phyloP scores from a whole-genome alignment of 805 yeast genomes.

The Ogataea angusta region DNA sequence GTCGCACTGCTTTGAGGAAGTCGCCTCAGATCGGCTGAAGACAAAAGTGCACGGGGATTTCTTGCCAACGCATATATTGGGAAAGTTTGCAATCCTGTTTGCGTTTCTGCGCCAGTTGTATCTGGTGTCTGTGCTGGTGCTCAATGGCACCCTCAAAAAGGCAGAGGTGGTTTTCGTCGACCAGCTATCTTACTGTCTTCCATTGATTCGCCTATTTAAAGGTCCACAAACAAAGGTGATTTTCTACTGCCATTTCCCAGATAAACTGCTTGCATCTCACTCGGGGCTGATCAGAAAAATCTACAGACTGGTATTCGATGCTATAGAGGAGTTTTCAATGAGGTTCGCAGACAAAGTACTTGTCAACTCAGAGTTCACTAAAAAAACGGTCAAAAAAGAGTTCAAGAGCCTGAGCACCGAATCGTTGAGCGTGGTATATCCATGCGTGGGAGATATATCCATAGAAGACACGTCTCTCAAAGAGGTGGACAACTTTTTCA shows the following conservation, averaged over 20 bases:
- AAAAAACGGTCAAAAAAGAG: slow-evolving; percentile 59
- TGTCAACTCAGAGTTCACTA: slow-evolving; percentile 87
- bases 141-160: slow-evolving; percentile 42
- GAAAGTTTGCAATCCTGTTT: slow-evolving; percentile 72
- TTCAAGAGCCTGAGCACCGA: slow-evolving; percentile 42
- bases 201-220: slow-evolving; percentile 54
- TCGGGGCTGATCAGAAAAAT: slow-evolving; percentile 51
- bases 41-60: slow-evolving; percentile 81
- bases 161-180: slow-evolving; percentile 82
- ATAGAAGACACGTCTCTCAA: slow-evolving; percentile 24
- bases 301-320: slow-evolving; percentile 81
- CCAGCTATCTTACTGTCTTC: slow-evolving; percentile 82
- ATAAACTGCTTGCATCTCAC: slow-evolving; percentile 67
- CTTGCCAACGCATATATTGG: slow-evolving; percentile 66
- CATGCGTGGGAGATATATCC: slow-evolving; percentile 60
- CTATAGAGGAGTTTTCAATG: slow-evolving; percentile 79
- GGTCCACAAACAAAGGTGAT: slow-evolving; percentile 47
- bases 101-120: slow-evolving; percentile 82
- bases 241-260: slow-evolving; percentile 97
- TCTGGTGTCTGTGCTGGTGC: slow-evolving; percentile 46
- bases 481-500: slow-evolving; percentile 37
- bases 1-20: slow-evolving; percentile 88
- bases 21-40: slow-evolving; percentile 51
- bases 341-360: slow-evolving; percentile 72
- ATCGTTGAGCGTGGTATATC: slow-evolving; percentile 62